Evolutionary conservation across 108 stramenopile species (phyloP).

Genomic region (Schizochytrium sp.): DNA sequence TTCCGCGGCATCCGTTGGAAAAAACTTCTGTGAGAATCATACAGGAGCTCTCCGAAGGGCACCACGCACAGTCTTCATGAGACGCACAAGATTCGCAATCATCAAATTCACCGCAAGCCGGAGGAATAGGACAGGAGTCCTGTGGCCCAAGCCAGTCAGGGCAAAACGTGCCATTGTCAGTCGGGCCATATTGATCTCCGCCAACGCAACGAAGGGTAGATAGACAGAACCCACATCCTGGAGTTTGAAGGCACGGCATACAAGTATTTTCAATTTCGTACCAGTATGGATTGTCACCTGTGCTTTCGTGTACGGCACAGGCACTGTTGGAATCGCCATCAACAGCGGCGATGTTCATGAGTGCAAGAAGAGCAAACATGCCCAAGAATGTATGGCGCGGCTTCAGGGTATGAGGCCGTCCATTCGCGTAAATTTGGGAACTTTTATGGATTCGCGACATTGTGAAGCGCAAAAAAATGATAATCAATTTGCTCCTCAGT

Average conservation of each 20-base stretch:
- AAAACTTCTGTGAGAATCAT: conserved; percentile 75
- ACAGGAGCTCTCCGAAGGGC: conserved; percentile 73
- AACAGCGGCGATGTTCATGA: not conserved
- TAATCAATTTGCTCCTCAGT: too few relatives aligned
- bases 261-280: conserved; percentile 68
- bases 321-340: not conserved
- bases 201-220: conserved; percentile 73
- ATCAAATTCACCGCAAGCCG: conserved; percentile 68
- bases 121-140: conserved; percentile 70
- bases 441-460: too few relatives aligned
- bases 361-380: too few relatives aligned
- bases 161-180: conserved; percentile 68
- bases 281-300: conserved; percentile 56
- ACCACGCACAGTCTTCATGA: conserved; percentile 76
- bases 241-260: conserved; percentile 63
- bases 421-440: too few relatives aligned
- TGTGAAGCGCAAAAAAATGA: too few relatives aligned
- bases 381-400: too few relatives aligned
- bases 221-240: conserved; percentile 76
- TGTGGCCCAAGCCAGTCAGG: conserved; percentile 67
- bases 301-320: not conserved
- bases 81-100: conserved; percentile 70
- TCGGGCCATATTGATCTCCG: conserved; percentile 68
- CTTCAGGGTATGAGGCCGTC: too few relatives aligned
- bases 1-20: conserved; percentile 72